Evolutionary conservation across 2,329 filamentous ascomycete genomes (phyloP), one percentile per base, ranked within the genome.

Genomic region (Neurospora sp.): DNA sequence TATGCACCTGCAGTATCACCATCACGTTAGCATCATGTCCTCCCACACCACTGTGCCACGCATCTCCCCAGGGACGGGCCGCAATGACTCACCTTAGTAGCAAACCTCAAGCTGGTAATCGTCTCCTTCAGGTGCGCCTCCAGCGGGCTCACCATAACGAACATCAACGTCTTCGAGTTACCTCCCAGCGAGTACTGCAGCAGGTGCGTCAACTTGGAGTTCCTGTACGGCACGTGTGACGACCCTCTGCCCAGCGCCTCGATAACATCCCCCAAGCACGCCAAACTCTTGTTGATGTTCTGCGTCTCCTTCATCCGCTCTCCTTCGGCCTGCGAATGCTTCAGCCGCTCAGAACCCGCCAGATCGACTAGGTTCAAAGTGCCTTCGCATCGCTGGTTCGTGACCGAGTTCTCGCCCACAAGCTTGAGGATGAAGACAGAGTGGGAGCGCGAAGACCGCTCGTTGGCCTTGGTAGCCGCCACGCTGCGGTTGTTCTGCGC

Each of bases 111-210:
- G 84, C 93, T 97, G 66, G 94, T 97, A 78, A 97, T 84, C 3
- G 94, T 97, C 84, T 99, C 96, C 77, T 91, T 91, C 73, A 97
- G 84, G 82, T 98, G 96, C 6, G 90, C 91, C 82, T 96, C 92
- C 71, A 98, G 83, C 40, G 96, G 96, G 75, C 91, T 96, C 70
- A 97, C 92, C 94, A 98, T 98, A 79, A 98, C 93, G 79, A 99
- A 97, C 96, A 99, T 99, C 76, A 99, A 90, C 0, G 96, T 99
- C 82, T 97, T 97, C 75, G 91, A 96, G 80, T 97, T 97, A 17
- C 96, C 96, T 4, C 96, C 95, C 8, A 99, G 84, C 3, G 93
- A 97, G 78, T 96, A 96, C 87, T 98, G 93, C 43, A 99, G 86
- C 66, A 99, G 86, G 78, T 97, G 97, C 9, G 96, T 99, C 74